Conservation (phyloP, 78 protist genomes). For the Dictyostelium capitatum region DNA sequence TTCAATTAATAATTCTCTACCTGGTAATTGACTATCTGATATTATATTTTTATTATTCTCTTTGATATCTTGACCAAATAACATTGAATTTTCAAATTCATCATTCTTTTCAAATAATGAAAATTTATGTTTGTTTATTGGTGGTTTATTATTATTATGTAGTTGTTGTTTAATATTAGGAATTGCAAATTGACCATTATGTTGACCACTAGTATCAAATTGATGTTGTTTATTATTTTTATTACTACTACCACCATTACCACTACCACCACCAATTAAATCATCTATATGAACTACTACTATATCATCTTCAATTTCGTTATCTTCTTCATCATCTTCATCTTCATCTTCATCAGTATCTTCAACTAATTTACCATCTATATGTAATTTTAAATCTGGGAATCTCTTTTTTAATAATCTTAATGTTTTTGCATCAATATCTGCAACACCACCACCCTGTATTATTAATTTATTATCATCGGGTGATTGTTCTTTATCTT, state of each 20-base stretch:
- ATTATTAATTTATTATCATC: neutral
- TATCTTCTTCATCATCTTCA: neutral
- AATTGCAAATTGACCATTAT: neutral
- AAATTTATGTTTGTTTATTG: neutral
- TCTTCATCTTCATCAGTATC: neutral
- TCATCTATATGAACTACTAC: neutral
- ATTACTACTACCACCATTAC: neutral
- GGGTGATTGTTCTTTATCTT: neutral
- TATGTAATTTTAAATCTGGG: neutral
- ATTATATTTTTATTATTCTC: neutral
- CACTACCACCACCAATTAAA: neutral
- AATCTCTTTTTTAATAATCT: neutral
- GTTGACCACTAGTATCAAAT: neutral
- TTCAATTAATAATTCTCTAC: slow-evolving; percentile 39
- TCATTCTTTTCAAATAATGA: neutral
- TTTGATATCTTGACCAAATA: neutral
- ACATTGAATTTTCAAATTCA: neutral
- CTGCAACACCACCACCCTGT: neutral
- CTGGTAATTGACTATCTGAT: slow-evolving; percentile 41
- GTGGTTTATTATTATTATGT: neutral
- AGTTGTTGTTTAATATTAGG: neutral
- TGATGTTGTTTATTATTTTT: neutral
- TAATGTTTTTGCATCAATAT: neutral
- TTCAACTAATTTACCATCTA: neutral
- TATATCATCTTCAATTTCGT: neutral